Evolutionary conservation across 139 green algal genomes (phyloP), one percentile per base, ranked within the genome.

Genomic region (Chlamydomonas schloesseri): DNA sequence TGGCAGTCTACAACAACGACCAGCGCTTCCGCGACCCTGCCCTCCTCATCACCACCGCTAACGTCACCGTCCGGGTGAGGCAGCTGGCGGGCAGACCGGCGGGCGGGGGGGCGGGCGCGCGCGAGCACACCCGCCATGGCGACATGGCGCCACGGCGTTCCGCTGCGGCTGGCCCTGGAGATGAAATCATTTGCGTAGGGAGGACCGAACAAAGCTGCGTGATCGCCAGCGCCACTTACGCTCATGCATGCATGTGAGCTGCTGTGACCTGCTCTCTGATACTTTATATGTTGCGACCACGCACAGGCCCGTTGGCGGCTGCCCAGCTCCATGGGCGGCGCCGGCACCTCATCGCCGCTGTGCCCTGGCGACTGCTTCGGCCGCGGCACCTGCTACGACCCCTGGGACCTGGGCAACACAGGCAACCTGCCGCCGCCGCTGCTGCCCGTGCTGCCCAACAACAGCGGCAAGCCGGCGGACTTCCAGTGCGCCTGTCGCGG

Each of bases 1-100:
- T 86, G 36, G 80, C 67, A 2, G 50, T 86, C 23, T 86, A 71
- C 68, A 86, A 86, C 68, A 58, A 78, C 42, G 71, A 77, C 71
- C 71, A 77, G 42, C 37, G 71, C 3, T 77, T 77, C 36, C 26
- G 11, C 21, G 46, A 28, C 50, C 47, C 36, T 28, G 13, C 29
- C 33, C 31, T 68, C 47, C 15, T 26, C 8, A 23, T n/a, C 0
- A n/a, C 46, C 13, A 57, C 10, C 13, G 79, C 79, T 33, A 85
- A 76, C 33, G 79, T 85, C 29, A 76, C 79, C 11, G 0, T 85
- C 4, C 36, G 37, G 76, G 76, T 83, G 55, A 1, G 75, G 36
- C 23, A 18, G 26, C 33, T 62, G 55, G 55, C 53, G 53, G 53
- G 53, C 53, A n/a, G n/a, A n/a, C n/a, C n/a, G n/a, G n/a, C n/a